phyloP scores from a whole-genome alignment of 495 filamentous ascomycete genomes.

The Xylaria flabelliformis region DNA sequence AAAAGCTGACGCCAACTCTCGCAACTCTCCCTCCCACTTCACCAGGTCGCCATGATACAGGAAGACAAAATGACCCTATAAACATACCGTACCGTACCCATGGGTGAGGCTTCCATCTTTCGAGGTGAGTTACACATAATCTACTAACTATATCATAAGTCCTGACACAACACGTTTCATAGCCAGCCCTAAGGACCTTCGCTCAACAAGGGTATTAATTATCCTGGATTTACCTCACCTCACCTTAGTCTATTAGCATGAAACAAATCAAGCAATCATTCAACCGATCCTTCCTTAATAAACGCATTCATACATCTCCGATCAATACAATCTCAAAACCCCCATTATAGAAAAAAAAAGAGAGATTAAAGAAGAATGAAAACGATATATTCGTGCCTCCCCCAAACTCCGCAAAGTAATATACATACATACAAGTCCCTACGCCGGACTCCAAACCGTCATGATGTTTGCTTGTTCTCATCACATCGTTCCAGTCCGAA shows the following conservation, averaged over 20 bases:
- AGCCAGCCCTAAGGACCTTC: background rate
- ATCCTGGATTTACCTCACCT: too few species aligned
- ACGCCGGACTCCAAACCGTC: constrained; percentile 22
- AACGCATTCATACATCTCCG: background rate
- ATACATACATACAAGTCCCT: constrained; percentile 11
- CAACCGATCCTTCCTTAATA: background rate
- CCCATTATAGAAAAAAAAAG: too few species aligned
- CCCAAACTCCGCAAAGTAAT: background rate
- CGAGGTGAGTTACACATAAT: background rate
- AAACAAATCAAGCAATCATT: background rate
- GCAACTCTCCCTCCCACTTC: too few species aligned
- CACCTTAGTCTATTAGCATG: background rate
- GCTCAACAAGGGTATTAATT: background rate
- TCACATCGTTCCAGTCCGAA: constrained; percentile 20
- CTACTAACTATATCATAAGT: background rate
- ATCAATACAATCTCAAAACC: background rate
- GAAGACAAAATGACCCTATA: too few species aligned
- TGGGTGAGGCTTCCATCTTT: too few species aligned
- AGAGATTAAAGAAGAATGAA: background rate
- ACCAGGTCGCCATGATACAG: too few species aligned
- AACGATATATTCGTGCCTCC: background rate
- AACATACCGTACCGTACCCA: too few species aligned
- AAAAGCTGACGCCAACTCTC: too few species aligned
- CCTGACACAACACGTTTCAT: background rate
- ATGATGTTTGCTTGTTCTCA: constrained; percentile 23